Conservation (phyloP, 805 yeast species). For the Wickerhamomyces silvicola region DNA sequence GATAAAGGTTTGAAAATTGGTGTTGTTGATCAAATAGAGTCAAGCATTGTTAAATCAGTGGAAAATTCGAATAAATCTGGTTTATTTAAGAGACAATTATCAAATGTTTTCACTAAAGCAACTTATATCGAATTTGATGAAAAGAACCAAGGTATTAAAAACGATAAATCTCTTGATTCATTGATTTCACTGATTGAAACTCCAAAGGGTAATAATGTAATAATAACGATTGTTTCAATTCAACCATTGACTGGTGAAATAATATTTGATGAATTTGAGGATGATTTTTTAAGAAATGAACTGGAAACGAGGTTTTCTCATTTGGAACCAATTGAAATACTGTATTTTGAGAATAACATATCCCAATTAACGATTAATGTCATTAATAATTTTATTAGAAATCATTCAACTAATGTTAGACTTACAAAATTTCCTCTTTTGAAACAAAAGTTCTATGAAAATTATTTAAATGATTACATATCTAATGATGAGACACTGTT, state of each 20-base stretch:
- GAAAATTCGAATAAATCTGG: constrained; percentile 42
- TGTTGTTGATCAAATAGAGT: constrained; percentile 78
- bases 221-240: constrained; percentile 49
- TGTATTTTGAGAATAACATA: constrained; percentile 36
- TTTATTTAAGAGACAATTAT: constrained; percentile 62
- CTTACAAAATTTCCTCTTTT: constrained; percentile 9
- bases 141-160: constrained; percentile 16
- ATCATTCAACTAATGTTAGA: constrained; percentile 9
- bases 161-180: constrained; percentile 33
- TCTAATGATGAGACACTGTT: constrained; percentile 13
- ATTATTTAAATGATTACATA: constrained; percentile 11
- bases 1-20: constrained; percentile 76
- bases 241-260: constrained; percentile 74
- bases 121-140: constrained; percentile 68
- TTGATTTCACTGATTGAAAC: constrained; percentile 39
- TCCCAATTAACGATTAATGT: constrained; percentile 26
- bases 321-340: constrained; percentile 70
- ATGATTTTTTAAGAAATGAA: constrained; percentile 48
- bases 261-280: constrained; percentile 63
- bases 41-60: constrained; percentile 62
- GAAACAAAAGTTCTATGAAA: constrained; percentile 10
- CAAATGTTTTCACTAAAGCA: constrained; percentile 73
- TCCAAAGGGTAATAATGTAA: constrained; percentile 2
- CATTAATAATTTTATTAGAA: constrained; percentile 3
- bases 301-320: constrained; percentile 71